phyloP scores from a whole-genome alignment of 2,329 filamentous ascomycete genomes.

The Fusarium sp. region DNA sequence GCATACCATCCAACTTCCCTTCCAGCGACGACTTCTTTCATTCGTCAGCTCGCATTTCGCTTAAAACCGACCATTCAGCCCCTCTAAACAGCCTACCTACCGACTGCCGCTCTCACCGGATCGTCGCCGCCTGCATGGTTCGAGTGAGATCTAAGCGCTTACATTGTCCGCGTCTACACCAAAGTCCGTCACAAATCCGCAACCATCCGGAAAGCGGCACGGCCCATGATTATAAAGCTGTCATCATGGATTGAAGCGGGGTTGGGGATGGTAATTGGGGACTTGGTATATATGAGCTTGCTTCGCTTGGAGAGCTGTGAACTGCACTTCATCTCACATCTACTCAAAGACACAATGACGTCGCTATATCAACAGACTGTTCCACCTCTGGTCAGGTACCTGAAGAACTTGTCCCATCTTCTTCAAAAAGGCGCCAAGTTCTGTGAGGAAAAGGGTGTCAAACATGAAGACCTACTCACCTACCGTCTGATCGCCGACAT shows the following conservation, averaged over 20 bases:
- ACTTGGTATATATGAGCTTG: background rate
- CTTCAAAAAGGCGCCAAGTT: conserved; percentile 38
- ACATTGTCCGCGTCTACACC: background rate
- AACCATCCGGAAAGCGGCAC: background rate
- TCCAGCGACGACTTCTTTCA: background rate
- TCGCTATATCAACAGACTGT: conserved; percentile 42
- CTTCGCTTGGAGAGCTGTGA: background rate
- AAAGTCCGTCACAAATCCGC: background rate
- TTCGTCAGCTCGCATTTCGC: background rate
- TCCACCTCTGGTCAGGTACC: conserved; percentile 47
- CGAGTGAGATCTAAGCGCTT: background rate
- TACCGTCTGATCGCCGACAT: conserved; percentile 41
- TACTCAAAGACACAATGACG: conserved; percentile 26
- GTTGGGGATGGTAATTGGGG: background rate
- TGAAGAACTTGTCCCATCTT: conserved; percentile 41
- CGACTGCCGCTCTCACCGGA: background rate
- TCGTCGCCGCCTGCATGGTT: background rate
- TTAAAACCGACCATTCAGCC: background rate
- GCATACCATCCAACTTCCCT: background rate
- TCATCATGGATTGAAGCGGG: background rate
- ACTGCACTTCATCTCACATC: background rate
- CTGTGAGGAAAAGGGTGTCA: conserved; percentile 35
- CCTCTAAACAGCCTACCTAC: background rate
- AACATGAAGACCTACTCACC: conserved; percentile 36
- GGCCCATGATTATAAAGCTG: background rate